Evolutionary conservation across 1,284 basidiomycete genomes (phyloP).

Genomic region (Hypsizygus ulmarius): DNA sequence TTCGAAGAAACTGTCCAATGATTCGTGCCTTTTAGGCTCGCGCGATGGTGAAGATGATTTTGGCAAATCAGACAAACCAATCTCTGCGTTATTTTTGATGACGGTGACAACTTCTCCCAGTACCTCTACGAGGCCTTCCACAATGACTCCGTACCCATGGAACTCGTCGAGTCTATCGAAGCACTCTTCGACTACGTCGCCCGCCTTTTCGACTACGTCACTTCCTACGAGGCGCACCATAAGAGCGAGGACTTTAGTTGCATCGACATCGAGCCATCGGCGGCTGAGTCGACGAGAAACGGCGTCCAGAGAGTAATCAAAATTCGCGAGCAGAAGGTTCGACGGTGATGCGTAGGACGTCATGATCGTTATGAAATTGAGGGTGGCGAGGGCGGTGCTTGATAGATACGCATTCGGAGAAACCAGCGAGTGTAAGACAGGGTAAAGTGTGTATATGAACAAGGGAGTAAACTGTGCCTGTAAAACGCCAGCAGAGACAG

Average conservation of each 20-base stretch:
- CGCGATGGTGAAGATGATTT: constrained; percentile 11
- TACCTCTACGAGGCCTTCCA: constrained; percentile 87
- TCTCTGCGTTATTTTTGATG: constrained; percentile 54
- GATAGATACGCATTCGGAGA: constrained; percentile 67
- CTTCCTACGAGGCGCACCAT: constrained; percentile 83
- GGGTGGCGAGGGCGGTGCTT: constrained; percentile 65
- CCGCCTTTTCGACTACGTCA: constrained; percentile 81
- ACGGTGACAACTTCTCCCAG: constrained; percentile 73
- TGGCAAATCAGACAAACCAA: constrained; percentile 16
- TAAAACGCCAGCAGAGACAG: constrained; percentile 65
- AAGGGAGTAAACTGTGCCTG: constrained; percentile 65
- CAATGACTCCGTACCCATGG: constrained; percentile 84
- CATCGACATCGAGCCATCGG: constrained; percentile 75
- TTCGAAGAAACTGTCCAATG: constrained; percentile 49
- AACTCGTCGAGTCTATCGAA: constrained; percentile 92
- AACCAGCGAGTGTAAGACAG: constrained; percentile 78
- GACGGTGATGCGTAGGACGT: constrained; percentile 81
- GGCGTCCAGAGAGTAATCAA: constrained; percentile 90
- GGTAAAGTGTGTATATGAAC: constrained; percentile 82
- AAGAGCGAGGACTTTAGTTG: constrained; percentile 76
- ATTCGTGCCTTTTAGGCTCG: constrained; percentile 1
- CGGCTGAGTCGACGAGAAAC: constrained; percentile 79
- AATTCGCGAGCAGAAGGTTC: constrained; percentile 86
- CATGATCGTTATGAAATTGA: constrained; percentile 65
- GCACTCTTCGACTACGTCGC: constrained; percentile 92